Evolutionary conservation across 805 yeast genomes (phyloP), one percentile per base, ranked within the genome.

Genomic region (Saturnispora gosingensis): DNA sequence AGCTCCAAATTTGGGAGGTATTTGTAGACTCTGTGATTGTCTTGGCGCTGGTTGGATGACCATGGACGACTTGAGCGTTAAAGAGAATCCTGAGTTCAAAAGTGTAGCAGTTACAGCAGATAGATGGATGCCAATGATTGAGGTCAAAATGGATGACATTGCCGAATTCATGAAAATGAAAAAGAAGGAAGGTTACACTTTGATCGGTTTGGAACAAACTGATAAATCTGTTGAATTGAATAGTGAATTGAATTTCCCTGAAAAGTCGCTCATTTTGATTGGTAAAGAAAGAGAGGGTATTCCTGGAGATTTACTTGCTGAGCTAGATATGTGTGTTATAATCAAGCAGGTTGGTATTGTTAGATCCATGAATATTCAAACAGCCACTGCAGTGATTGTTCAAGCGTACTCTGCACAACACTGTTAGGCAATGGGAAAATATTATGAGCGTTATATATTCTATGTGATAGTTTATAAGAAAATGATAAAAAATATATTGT

Each of bases 71-170:
- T 61, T 82, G 24, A 65, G 74, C 28, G 83, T 87, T 5, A 77
- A 77, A 51, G 69, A 76, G 8, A 57, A 83, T 59, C 75, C 80
- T 1, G 90, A 85, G 54, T 90, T 90, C 70, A 85, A 81, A 61
- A 81, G 74, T 56, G 97, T 93, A 30, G 95, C 97, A 0, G 96
- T 90, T 9, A 88, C 97, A 0, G 96, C 98, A 0, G 97, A 90
- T 58, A 72, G 77, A 53, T 91, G 97, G 97, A 86, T 89, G 93
- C 97, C 97, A 1, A 83, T 90, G 81, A 63, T 71, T 6, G 91
- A 89, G 63, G 95, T 90, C 5, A 75, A 75, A 52, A 73, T 77
- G 5, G 78, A 68, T 0, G 72, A 72, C 3, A 80, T 90, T 43
- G 66, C 71, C 2, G 67, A 65, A 2, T 91, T 71, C 60, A 74